Conservation (phyloP, 2,329 filamentous ascomycete species). For the Fusarium sororula region DNA sequence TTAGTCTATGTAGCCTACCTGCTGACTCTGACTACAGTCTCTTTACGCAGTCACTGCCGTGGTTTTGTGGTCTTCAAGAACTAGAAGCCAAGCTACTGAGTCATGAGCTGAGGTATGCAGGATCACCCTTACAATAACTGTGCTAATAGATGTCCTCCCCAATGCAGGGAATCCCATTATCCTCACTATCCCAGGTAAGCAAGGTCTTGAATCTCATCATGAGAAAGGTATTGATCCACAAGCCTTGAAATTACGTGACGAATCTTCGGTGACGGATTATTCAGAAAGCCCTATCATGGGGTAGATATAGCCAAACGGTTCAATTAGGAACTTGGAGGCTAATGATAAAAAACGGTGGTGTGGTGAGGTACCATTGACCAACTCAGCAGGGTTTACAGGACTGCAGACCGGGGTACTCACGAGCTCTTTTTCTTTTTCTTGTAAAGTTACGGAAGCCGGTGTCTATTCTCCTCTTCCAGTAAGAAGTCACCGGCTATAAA, state of each 20-base stretch:
- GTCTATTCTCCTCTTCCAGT: background rate
- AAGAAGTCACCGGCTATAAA: background rate
- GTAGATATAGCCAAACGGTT: fast-evolving
- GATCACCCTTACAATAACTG: too few species aligned
- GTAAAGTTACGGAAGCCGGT: too few species aligned
- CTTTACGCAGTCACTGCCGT: background rate
- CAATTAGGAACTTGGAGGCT: background rate
- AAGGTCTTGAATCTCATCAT: background rate
- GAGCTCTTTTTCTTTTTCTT: too few species aligned
- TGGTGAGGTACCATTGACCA: background rate
- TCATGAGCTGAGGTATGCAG: background rate
- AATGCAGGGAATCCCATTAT: background rate
- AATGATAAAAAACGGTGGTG: too few species aligned
- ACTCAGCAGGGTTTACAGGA: background rate
- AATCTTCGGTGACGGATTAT: background rate
- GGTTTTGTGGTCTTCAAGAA: background rate
- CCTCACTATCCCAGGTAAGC: too few species aligned
- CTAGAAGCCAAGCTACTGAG: too few species aligned
- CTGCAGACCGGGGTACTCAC: background rate
- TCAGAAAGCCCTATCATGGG: background rate
- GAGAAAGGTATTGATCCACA: too few species aligned
- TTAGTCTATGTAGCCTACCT: too few species aligned
- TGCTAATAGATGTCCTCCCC: background rate
- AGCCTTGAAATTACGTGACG: background rate
- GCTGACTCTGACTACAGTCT: background rate